A percentile compares a stretch with the other conserved stretches of the same genome.
Evolutionary conservation across 495 filamentous ascomycete species (phyloP).

Genomic region (Penicillium samsonianum): DNA sequence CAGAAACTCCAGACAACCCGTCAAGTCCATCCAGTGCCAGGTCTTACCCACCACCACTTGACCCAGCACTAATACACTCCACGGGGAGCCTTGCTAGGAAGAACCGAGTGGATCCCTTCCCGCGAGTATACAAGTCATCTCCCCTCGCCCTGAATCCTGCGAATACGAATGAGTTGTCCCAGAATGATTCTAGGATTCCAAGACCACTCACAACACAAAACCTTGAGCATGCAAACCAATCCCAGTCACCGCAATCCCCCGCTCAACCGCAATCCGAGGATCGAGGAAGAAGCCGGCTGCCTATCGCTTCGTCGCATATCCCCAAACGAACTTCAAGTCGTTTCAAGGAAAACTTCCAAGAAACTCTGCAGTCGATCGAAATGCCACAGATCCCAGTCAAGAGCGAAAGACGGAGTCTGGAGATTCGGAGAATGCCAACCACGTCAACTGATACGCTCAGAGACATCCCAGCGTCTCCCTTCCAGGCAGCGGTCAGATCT

Average conservation of each 20-base stretch:
- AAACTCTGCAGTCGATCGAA: neutral
- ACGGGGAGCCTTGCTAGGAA: slow-evolving; percentile 11
- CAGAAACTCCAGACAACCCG: neutral
- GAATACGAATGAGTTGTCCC: slow-evolving; percentile 10
- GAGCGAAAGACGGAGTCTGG: slow-evolving; percentile 9
- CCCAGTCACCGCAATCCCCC: neutral
- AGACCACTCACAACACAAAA: neutral
- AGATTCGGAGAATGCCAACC: slow-evolving; percentile 2
- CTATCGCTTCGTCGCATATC: neutral
- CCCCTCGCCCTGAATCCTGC: slow-evolving; percentile 34
- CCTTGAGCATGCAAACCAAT: neutral
- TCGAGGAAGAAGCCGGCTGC: slow-evolving; percentile 12
- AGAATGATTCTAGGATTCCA: slow-evolving; percentile 4
- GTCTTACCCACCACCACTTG: neutral
- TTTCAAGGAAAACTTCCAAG: slow-evolving; percentile 13
- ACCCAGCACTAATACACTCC: slow-evolving; percentile 1
- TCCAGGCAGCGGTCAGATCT: slow-evolving; percentile 5
- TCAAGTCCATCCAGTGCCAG: neutral
- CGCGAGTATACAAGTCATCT: slow-evolving; percentile 36
- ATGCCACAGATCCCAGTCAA: slow-evolving; percentile 11
- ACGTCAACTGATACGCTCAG: neutral
- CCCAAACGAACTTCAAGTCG: slow-evolving; percentile 6
- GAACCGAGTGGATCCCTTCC: slow-evolving; percentile 9
- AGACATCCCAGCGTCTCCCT: slow-evolving; percentile 5
- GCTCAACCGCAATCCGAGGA: slow-evolving; percentile 2